phyloP scores from a whole-genome alignment of 768 basidiomycete species.

The Tephrocybe sp. region DNA sequence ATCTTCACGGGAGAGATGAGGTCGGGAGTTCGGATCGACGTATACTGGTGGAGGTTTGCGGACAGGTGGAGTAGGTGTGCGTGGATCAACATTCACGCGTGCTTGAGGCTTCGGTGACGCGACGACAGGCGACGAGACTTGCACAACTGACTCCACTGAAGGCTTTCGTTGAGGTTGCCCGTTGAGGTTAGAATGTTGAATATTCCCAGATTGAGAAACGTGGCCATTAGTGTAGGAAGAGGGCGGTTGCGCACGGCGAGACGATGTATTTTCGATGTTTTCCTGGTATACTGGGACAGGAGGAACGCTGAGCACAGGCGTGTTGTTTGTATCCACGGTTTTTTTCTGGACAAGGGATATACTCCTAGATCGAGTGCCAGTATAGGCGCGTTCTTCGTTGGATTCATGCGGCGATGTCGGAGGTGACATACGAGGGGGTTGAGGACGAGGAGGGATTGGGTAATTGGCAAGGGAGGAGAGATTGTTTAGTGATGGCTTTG shows the following conservation, averaged over 20 bases:
- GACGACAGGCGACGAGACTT: slow-evolving; percentile 1
- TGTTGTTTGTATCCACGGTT: slow-evolving; percentile 9
- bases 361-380: slow-evolving; percentile 22
- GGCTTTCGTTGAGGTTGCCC: background rate
- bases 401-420: slow-evolving; percentile 46
- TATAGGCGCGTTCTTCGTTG: slow-evolving; percentile 31
- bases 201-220: background rate
- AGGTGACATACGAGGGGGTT: slow-evolving; percentile 43
- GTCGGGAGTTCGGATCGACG: slow-evolving; percentile 12
- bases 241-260: slow-evolving; percentile 1
- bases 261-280: slow-evolving; percentile 6
- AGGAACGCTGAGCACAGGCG: background rate
- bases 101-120: slow-evolving; percentile 1
- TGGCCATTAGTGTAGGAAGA: slow-evolving; percentile 8
- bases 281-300: slow-evolving; percentile 1
- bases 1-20: slow-evolving; percentile 37
- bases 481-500: slow-evolving; percentile 34
- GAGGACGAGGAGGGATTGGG: slow-evolving; percentile 59
- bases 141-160: background rate
- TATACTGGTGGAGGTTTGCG: slow-evolving; percentile 19
- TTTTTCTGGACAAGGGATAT: slow-evolving; percentile 26
- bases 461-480: slow-evolving; percentile 52
- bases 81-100: background rate
- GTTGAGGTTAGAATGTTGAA: background rate
- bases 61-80: slow-evolving; percentile 4